Base-by-base conservation (phyloP, 2,329 filamentous ascomycete genomes). In the Rasamsonia emersonii region DNA sequence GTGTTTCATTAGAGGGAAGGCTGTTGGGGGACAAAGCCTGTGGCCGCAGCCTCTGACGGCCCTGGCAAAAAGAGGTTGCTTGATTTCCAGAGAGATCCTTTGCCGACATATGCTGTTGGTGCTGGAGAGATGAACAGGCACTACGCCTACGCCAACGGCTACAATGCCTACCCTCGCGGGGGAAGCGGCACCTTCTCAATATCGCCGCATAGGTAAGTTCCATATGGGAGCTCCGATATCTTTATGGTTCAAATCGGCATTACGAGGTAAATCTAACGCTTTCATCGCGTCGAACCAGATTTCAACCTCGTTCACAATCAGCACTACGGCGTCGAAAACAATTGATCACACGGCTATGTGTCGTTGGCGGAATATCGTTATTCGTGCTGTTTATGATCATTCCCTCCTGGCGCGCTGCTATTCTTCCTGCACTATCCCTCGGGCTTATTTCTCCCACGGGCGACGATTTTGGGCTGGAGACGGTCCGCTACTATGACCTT, bases 401-500 rank as follows among this genome's bases (percentile, higher is more conserved):
- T 60, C 72, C 88, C 30, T 83, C 85, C 59, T 75, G 86, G 42
- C 62, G 78, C 62, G 58, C 75, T 63, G 45, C 68, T 66, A 49
- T 78, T 64, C 45, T 85, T 64, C 54, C 69, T 66, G 53, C 71
- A 65, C 52, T 72, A 15, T 82, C 82, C 1, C 67, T 93, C 29
- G 83, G 82, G 18, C 70, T 89, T 20, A 64, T 88, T 30, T 77
- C 77, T 23, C 65, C 71, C 14, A 64, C 67, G 32, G 77, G 19
- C 8, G 34, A 80, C 32, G 79, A 83, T 44, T 74, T 85, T 41
- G 79, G 93, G 51, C 76, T 96, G 36, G 86, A 96, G 58, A 96
- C 89, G 1, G 84, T 98, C 39, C 84, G 89, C 56, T 96, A 98
- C 64, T 96, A 96, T 62, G 91, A 98, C 57, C 70, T 98, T 41